Percentiles rank a stretch among this genome's conserved stretches.
These are phyloP conservation scores for Cantharellus cinnabarinus DNA, from an alignment of 768 basidiomycete species.

Conservation along the genomic window DNA sequence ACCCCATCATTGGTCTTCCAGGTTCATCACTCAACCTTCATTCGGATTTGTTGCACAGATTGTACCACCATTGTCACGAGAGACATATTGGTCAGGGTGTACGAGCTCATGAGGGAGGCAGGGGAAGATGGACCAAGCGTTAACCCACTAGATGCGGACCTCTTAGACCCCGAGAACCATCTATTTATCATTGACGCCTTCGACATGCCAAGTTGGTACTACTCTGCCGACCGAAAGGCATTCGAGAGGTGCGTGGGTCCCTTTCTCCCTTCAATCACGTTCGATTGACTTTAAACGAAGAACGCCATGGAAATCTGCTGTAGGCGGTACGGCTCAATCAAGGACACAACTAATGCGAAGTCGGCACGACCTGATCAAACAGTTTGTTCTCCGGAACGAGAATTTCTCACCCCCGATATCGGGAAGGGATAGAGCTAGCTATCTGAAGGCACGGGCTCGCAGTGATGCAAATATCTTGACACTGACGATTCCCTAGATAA, in stretches of 20 bases:
- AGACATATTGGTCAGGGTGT: conserved; percentile 46
- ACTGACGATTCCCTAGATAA: conserved; percentile 32
- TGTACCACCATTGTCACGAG: conserved; percentile 29
- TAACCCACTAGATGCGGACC: conserved; percentile 18
- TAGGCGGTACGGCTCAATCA: conserved; percentile 72
- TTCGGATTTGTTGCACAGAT: background rate
- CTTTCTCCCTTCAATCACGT: background rate
- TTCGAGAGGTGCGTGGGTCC: conserved; percentile 54
- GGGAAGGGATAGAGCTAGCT: conserved; percentile 65
- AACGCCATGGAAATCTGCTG: conserved; percentile 30
- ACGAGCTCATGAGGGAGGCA: conserved; percentile 46
- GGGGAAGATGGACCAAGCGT: conserved; percentile 27
- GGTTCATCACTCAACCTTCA: background rate
- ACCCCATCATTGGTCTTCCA: background rate
- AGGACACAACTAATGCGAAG: conserved; percentile 64
- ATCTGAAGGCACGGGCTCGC: conserved; percentile 53
- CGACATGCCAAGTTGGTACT: conserved; percentile 90
- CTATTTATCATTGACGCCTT: conserved; percentile 74
- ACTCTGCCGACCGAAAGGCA: conserved; percentile 66
- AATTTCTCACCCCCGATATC: conserved; percentile 92
- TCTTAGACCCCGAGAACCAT: conserved; percentile 62
- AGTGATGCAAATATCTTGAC: background rate
- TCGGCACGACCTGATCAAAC: conserved; percentile 74
- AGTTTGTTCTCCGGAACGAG: conserved; percentile 85
- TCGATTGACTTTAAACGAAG: background rate